A percentile compares a stretch with the other conserved stretches of the same genome.
phyloP scores from a whole-genome alignment of 1,284 basidiomycete species.

The Microbotryum violaceum region DNA sequence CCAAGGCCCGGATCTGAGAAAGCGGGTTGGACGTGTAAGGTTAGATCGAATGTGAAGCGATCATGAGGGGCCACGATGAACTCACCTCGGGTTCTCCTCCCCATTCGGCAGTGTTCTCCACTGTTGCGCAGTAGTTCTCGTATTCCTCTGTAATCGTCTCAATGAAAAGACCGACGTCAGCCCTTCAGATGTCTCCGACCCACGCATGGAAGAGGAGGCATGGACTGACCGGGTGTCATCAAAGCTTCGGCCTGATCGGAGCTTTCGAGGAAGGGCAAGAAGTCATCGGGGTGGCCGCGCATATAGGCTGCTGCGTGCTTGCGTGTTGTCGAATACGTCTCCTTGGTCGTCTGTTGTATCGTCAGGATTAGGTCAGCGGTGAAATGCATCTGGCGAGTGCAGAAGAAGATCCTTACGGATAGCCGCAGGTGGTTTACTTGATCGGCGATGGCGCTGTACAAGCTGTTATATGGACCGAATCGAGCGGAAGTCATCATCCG shows the following conservation, averaged over 20 bases:
- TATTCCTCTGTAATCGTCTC: slow-evolving; percentile 49
- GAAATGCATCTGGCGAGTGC: background rate
- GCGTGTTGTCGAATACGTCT: slow-evolving; percentile 49
- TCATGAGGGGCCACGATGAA: slow-evolving; percentile 28
- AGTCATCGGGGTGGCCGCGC: slow-evolving; percentile 74
- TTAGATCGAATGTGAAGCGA: too few species aligned
- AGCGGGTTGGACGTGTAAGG: background rate
- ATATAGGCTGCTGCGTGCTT: slow-evolving; percentile 74
- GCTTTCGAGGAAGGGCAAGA: slow-evolving; percentile 80
- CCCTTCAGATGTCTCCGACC: slow-evolving; percentile 10
- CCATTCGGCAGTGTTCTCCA: slow-evolving; percentile 82
- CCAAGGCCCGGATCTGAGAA: slow-evolving; percentile 68
- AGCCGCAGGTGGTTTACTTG: slow-evolving; percentile 29
- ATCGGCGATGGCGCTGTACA: slow-evolving; percentile 35
- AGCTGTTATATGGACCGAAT: slow-evolving; percentile 7
- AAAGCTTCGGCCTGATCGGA: slow-evolving; percentile 70
- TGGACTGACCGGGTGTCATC: slow-evolving; percentile 50
- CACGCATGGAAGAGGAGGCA: background rate
- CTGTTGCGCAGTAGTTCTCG: slow-evolving; percentile 65
- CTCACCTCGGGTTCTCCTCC: slow-evolving; percentile 86
- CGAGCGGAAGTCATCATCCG: background rate
- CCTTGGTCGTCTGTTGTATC: slow-evolving; percentile 31
- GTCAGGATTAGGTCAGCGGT: background rate
- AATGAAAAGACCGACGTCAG: slow-evolving; percentile 1
- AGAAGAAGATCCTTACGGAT: background rate